phyloP scores from a whole-genome alignment of 2,329 filamentous ascomycete genomes.

The Hymenoscyphus occultus region DNA sequence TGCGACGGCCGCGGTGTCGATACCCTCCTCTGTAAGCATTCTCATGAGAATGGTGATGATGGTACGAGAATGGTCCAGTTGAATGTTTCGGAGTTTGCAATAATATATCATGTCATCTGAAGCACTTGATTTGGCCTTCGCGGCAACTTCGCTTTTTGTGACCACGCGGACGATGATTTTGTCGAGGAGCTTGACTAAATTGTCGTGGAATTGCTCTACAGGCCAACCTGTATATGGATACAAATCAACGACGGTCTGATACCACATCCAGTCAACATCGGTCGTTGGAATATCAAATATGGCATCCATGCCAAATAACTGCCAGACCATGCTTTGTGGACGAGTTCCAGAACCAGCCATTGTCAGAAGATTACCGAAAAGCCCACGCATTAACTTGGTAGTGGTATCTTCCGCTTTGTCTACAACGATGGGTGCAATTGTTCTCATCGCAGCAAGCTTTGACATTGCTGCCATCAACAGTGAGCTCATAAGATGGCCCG shows the following conservation, averaged over 20 bases:
- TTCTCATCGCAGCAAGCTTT: conserved; percentile 28
- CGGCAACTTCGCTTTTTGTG: conserved; percentile 23
- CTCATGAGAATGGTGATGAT: conserved; percentile 25
- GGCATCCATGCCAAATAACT: conserved; percentile 23
- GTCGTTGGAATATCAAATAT: conserved; percentile 23
- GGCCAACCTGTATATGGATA: conserved; percentile 29
- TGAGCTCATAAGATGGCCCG: conserved; percentile 24
- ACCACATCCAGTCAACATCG: conserved; percentile 25
- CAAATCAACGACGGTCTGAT: conserved; percentile 24
- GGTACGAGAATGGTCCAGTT: conserved; percentile 26
- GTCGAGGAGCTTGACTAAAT: conserved; percentile 28
- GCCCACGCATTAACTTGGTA: conserved; percentile 32
- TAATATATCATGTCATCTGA: conserved; percentile 17
- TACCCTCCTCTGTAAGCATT: conserved; percentile 16
- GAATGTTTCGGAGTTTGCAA: conserved; percentile 28
- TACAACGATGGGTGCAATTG: conserved; percentile 16
- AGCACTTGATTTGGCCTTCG: background rate
- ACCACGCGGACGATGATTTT: conserved; percentile 24
- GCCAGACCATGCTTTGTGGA: conserved; percentile 29
- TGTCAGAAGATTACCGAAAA: conserved; percentile 33
- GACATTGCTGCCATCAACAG: conserved; percentile 32
- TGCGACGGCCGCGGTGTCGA: conserved; percentile 16
- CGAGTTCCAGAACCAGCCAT: conserved; percentile 31
- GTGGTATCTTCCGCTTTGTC: conserved; percentile 28
- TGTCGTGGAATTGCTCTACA: conserved; percentile 20